Evolutionary conservation across 768 basidiomycete genomes (phyloP), one percentile per base, ranked within the genome.

Genomic region (Boletus rubropictus): DNA sequence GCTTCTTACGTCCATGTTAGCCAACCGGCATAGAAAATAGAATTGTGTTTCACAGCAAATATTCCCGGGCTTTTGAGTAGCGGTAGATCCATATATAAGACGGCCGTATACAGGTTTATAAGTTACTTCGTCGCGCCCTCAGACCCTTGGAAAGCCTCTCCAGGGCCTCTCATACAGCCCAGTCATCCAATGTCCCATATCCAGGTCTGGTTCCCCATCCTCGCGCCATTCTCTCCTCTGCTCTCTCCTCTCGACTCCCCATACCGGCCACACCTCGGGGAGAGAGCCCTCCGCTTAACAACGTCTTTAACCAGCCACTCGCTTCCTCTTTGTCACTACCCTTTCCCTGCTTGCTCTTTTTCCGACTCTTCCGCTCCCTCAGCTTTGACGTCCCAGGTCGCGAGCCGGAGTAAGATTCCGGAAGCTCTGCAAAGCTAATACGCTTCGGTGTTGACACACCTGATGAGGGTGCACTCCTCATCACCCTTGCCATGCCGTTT

Each of bases 391-490:
- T 63, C 14, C 58, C 65, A 42, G 56, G 61, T 49, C 57, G 62
- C 46, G 66, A 65, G 8, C 65, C 60, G 43, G 76, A 70, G 51
- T 84, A 82, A 29, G 80, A 77, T 64, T 87, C 86, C 0, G 86
- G 85, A 39, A 84, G 70, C 66, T 81, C 75, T 29, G 85, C 85
- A 53, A 89, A 89, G 50, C 81, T 85, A 35, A 89, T 88, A n/a
- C 81, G 74, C 55, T 85, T 88, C 8, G 86, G 84, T 11, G 86
- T 78, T 69, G 60, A 78, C 66, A 67, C 49, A 43, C 76, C 72
- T 43, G 78, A 81, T 37, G 78, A 74, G 10, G 75, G 59, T 34
- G 72, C 52, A 41, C 73, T 76, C n/a, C 62, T 43, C 37, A 67
- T 51, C 35, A 54, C 50, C 9, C 58, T 68, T 15, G 66, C 66